phyloP scores from a whole-genome alignment of 116 monocot genomes.

The Phalaenopsis hybrid region DNA sequence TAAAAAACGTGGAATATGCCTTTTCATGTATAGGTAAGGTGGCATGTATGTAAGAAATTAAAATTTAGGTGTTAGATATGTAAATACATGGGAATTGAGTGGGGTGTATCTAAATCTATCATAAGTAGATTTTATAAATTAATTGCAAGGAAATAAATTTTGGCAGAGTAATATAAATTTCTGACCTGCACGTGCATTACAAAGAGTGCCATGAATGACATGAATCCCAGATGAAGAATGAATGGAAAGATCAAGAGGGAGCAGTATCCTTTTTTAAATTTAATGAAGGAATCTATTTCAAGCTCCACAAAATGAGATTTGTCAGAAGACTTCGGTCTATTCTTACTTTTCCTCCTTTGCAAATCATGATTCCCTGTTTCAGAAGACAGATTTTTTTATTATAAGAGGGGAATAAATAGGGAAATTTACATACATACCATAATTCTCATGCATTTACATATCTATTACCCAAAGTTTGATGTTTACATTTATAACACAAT shows the following conservation, averaged over 20 bases:
- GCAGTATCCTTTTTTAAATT: slow-evolving; percentile 23
- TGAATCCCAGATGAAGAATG: slow-evolving; percentile 63
- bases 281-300: slow-evolving; percentile 11
- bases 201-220: slow-evolving; percentile 57
- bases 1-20: too few relatives aligned
- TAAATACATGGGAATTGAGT: too few relatives aligned
- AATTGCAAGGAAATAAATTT: background rate
- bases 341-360: slow-evolving; percentile 31
- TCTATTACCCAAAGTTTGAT: too few relatives aligned
- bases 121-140: background rate
- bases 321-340: slow-evolving; percentile 8
- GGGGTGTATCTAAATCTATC: too few relatives aligned
- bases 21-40: too few relatives aligned
- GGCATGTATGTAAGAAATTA: too few relatives aligned
- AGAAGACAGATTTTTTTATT: slow-evolving; percentile 1
- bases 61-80: too few relatives aligned
- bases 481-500: too few relatives aligned
- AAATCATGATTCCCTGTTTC: slow-evolving; percentile 28
- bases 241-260: slow-evolving; percentile 63
- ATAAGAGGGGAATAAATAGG: background rate
- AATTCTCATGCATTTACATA: too few relatives aligned
- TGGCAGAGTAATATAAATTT: background rate
- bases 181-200: slow-evolving; percentile 87
- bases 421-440: too few relatives aligned
- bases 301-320: background rate